phyloP scores from a whole-genome alignment of 495 filamentous ascomycete species.

The Trichodelitschia bisporula region DNA sequence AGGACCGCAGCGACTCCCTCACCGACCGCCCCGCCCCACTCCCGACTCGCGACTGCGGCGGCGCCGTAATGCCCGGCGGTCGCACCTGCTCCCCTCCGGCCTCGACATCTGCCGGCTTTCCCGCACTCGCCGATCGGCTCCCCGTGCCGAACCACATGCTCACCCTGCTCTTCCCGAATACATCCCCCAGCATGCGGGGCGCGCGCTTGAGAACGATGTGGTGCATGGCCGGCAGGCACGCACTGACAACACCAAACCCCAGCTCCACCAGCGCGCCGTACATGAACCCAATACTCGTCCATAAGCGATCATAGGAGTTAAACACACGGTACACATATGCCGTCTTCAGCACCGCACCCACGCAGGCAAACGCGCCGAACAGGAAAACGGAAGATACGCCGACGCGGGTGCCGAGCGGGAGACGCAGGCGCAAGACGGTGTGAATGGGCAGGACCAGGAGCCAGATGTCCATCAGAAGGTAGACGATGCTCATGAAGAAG shows the following conservation, averaged over 20 bases:
- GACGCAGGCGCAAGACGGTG: neutral
- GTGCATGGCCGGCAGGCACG: neutral
- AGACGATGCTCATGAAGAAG: neutral
- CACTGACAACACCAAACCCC: neutral
- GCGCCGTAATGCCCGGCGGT: no score
- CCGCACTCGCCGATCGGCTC: no score
- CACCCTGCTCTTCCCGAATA: no score
- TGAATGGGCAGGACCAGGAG: neutral
- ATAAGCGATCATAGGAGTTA: neutral
- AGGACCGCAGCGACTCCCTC: no score
- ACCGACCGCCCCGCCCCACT: no score
- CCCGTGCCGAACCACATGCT: no score
- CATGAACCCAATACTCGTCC: neutral
- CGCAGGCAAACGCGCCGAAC: neutral
- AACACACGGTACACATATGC: neutral
- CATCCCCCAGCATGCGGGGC: no score
- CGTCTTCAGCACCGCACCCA: neutral
- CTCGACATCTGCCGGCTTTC: no score
- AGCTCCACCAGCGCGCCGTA: neutral
- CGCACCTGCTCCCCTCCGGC: no score
- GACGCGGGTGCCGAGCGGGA: neutral
- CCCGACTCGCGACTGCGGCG: no score
- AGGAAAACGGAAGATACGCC: neutral
- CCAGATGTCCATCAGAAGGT: neutral
- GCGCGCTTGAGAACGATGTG: conserved; percentile 1